Conservation (phyloP, 495 filamentous ascomycete species). For the Astrothelium macrocarpum region DNA sequence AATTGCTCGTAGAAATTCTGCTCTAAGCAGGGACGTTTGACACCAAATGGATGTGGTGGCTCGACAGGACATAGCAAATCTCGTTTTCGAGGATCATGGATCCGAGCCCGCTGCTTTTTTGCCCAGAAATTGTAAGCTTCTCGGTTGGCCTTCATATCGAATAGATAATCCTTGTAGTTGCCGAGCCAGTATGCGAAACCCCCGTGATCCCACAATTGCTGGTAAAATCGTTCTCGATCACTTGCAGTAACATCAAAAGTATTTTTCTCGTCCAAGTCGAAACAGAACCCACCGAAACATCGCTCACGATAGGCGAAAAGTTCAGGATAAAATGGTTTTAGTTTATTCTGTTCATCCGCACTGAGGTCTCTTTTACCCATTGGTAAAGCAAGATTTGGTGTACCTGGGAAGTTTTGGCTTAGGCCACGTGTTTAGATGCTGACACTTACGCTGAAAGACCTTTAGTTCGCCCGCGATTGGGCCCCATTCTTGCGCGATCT, state of each 20-base stretch:
- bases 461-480: constrained; percentile 31
- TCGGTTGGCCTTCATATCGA: constrained; percentile 37
- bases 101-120: constrained; percentile 40
- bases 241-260: constrained; percentile 40
- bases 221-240: constrained; percentile 37
- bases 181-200: constrained; percentile 43
- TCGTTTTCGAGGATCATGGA: constrained; percentile 40
- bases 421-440: constrained; percentile 6
- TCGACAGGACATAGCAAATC: constrained; percentile 47
- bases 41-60: constrained; percentile 44
- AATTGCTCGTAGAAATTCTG: constrained; percentile 49
- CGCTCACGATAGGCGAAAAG: constrained; percentile 25
- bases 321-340: constrained; percentile 13
- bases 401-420: constrained; percentile 7
- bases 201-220: constrained; percentile 40
- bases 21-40: constrained; percentile 48
- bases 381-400: constrained; percentile 24
- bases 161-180: constrained; percentile 42
- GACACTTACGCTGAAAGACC: constrained; percentile 46
- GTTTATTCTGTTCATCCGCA: constrained; percentile 19
- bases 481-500: constrained; percentile 42
- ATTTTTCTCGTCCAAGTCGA: constrained; percentile 30
- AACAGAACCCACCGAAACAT: constrained; percentile 38
- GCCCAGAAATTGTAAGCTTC: constrained; percentile 49
- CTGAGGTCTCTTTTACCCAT: constrained; percentile 18